These are phyloP conservation scores for Coemansia sp. DNA, from an alignment of 192 early-diverging fungal species.

Conservation along the genomic window DNA sequence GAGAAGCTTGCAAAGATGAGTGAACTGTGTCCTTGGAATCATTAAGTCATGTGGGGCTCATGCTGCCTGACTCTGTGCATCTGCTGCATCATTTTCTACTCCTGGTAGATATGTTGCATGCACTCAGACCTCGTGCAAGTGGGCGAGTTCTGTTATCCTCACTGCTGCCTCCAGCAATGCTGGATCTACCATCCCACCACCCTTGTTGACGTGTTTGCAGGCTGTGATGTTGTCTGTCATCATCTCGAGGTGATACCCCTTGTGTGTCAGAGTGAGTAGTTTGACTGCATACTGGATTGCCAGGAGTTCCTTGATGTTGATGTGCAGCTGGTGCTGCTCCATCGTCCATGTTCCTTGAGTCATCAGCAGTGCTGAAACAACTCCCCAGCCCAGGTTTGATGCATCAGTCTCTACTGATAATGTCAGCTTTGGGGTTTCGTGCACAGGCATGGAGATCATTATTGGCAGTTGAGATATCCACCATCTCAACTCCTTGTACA, in stretches of 20 bases:
- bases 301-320: neutral
- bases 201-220: no score
- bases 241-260: no score
- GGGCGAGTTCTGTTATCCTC: neutral
- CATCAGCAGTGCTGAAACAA: neutral
- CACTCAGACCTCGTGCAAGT: neutral
- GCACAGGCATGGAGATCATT: neutral
- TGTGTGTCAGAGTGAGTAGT: neutral
- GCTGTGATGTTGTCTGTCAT: no score
- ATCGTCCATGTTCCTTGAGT: neutral
- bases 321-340: neutral
- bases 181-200: neutral
- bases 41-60: neutral
- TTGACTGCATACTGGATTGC: neutral
- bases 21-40: neutral
- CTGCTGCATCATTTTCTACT: neutral
- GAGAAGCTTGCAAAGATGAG: neutral
- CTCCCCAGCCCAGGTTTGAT: neutral
- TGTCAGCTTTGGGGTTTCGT: neutral
- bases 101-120: neutral
- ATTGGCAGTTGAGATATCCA: neutral
- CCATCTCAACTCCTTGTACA: neutral
- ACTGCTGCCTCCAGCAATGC: neutral
- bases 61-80: neutral
- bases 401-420: neutral